Base-by-base conservation (phyloP, 768 basidiomycete genomes). In the Lactarius deliciosus region DNA sequence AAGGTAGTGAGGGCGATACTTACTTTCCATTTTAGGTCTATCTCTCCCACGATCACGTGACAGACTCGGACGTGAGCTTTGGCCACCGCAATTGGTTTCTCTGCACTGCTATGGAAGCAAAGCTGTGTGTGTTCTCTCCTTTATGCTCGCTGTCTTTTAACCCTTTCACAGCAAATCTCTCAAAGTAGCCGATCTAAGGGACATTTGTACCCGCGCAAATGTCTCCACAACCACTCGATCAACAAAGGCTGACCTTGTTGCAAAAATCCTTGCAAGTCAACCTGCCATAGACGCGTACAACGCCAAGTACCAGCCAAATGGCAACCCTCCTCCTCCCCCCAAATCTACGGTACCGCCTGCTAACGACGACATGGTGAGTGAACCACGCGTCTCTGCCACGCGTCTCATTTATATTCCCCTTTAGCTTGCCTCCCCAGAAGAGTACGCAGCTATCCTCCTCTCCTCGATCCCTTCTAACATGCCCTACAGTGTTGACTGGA, bases 141-240 rank as follows among this genome's bases (percentile, higher is more conserved):
- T 34, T 16, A 25, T 16, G 9, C 47, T 34, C 45, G 5, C 32
- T 56, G 59, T 64, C 64, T 64, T 65, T 59, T 1, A 57, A 30
- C 11, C 61, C 64, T 32, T 20, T n/a, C 41, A 63, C 73, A 81
- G 81, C 66, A 87, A 86, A 75, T 76, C 85, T 0, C 85, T 91
- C 79, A 90, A 88, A 75, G 89, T 90, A 73, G 81, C 82, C 41
- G 89, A 91, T 70, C 85, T 91, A 75, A 85, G 79, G 72, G 80
- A 83, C 64, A 83, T 90, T 67, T 84, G 90, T 73, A 53, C 79
- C 61, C 80, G 79, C 56, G 89, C 87, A 25, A 65, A 73, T 41
- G 77, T 85, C 63, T 57, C 82, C 5, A 74, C 80, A 40, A 82
- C 85, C 0, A 77, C 82, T 71, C 87, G 86, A 73, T 80, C 84